Evolutionary conservation across 2,329 filamentous ascomycete species (phyloP).

Genomic region (Dothistroma pini): DNA sequence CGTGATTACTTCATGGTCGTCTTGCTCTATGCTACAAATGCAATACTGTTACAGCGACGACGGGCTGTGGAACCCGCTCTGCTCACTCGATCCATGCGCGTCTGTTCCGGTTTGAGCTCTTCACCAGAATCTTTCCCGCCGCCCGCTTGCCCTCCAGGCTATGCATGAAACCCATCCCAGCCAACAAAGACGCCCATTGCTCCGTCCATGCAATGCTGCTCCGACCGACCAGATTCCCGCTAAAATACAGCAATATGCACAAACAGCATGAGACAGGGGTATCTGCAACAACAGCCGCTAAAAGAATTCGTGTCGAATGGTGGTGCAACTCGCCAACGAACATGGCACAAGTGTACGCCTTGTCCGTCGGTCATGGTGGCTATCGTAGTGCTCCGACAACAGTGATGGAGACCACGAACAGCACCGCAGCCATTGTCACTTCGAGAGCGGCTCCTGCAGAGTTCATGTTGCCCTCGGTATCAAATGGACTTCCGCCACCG

Average conservation of each 20-base stretch:
- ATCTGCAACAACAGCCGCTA: constrained; percentile 2
- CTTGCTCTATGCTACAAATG: not conserved
- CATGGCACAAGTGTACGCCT: not conserved
- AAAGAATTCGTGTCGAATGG: not conserved
- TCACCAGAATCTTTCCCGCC: not conserved
- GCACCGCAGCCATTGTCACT: constrained; percentile 4
- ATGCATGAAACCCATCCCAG: constrained; percentile 1
- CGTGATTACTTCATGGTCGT: constrained; percentile 1
- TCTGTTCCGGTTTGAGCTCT: not conserved
- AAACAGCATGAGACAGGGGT: constrained; percentile 7
- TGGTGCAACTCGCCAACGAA: not conserved
- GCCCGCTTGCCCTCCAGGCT: not conserved
- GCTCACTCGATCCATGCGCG: not conserved
- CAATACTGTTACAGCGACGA: not conserved
- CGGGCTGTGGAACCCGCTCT: not conserved
- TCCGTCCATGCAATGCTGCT: not conserved
- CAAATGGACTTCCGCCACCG: constrained; percentile 47
- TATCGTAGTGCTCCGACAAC: constrained; percentile 10
- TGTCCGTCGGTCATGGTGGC: not conserved
- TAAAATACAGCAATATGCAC: constrained; percentile 4
- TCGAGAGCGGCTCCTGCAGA: constrained; percentile 10
- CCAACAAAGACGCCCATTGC: not conserved
- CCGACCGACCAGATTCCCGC: constrained; percentile 3
- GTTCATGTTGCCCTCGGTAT: constrained; percentile 26
- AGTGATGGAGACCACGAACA: constrained; percentile 7